Percentiles rank a stretch among this genome's conserved stretches.
phyloP scores from a whole-genome alignment of 352 stramenopile species.

The Phytophthora sp. region DNA sequence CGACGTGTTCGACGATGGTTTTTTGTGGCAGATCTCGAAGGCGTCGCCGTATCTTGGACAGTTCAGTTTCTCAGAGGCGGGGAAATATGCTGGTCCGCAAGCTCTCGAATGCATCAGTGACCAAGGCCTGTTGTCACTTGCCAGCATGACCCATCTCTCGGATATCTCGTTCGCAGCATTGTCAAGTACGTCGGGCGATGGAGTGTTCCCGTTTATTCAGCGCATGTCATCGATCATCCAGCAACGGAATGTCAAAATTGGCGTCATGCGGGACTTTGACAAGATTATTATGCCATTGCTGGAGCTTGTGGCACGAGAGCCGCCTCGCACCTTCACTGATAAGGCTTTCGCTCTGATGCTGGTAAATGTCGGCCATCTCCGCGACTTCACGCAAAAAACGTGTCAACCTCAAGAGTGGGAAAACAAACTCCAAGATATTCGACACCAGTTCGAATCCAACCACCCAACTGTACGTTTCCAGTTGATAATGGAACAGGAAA shows the following conservation, averaged over 20 bases:
- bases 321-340: slow-evolving; percentile 23
- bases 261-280: slow-evolving; percentile 41
- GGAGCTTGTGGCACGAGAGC: slow-evolving; percentile 33
- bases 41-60: slow-evolving; percentile 39
- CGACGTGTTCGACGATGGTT: slow-evolving; percentile 47
- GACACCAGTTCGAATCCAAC: slow-evolving; percentile 23
- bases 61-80: slow-evolving; percentile 42
- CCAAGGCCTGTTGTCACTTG: slow-evolving; percentile 36
- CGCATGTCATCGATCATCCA: slow-evolving; percentile 30
- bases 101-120: slow-evolving; percentile 40
- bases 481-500: slow-evolving; percentile 44
- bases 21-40: slow-evolving; percentile 33
- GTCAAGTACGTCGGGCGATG: slow-evolving; percentile 22
- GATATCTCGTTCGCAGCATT: slow-evolving; percentile 48
- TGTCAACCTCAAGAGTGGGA: slow-evolving; percentile 35
- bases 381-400: slow-evolving; percentile 28
- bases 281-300: slow-evolving; percentile 42
- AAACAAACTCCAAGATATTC: slow-evolving; percentile 30
- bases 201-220: slow-evolving; percentile 40
- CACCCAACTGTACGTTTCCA: slow-evolving; percentile 49
- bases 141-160: slow-evolving; percentile 42
- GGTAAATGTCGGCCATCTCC: slow-evolving; percentile 43
- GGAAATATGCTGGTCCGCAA: slow-evolving; percentile 39
- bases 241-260: slow-evolving; percentile 54
- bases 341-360: slow-evolving; percentile 47